These are phyloP conservation scores for Tetrapisispora pingtungensis DNA, from an alignment of 805 yeast genomes.

Conservation along the genomic window DNA sequence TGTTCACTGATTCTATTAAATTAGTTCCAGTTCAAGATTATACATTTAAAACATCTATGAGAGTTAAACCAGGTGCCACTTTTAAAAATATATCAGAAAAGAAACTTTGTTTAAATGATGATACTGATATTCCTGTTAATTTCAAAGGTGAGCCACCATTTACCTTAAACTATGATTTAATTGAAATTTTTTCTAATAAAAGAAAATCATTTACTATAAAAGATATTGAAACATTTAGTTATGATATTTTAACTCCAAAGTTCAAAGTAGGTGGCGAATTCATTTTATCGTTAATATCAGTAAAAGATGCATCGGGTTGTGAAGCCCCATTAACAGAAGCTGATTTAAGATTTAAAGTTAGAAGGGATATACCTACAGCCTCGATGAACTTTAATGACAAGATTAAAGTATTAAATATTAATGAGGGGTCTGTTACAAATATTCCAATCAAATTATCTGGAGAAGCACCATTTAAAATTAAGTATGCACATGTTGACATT, in stretches of 20 bases:
- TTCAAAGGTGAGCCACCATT: conserved; percentile 80
- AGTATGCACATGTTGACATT: conserved; percentile 26
- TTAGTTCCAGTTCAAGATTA: conserved; percentile 32
- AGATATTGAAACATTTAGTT: conserved; percentile 31
- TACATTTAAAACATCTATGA: conserved; percentile 59
- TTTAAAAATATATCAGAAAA: conserved; percentile 20
- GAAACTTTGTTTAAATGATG: conserved; percentile 40
- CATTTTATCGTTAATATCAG: conserved; percentile 49
- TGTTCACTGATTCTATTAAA: conserved; percentile 39
- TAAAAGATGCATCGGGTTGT: conserved; percentile 72
- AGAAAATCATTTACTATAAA: conserved; percentile 35
- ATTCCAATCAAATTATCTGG: conserved; percentile 57
- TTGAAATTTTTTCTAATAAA: conserved; percentile 44
- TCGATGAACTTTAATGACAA: conserved; percentile 31
- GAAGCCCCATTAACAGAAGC: conserved; percentile 55
- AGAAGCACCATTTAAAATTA: conserved; percentile 40
- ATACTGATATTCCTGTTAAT: conserved; percentile 40
- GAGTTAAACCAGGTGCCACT: conserved; percentile 53
- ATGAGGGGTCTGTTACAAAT: conserved; percentile 49
- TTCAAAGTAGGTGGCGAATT: conserved; percentile 65
- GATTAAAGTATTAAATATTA: conserved; percentile 34
- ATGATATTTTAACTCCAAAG: conserved; percentile 42
- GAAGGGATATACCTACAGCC: conserved; percentile 57
- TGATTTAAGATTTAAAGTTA: conserved; percentile 57
- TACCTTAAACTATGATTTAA: conserved; percentile 54